A percentile compares a stretch with the other conserved stretches of the same genome.
phyloP scores from a whole-genome alignment of 345 rosid species.

The Ceriops tagal region DNA sequence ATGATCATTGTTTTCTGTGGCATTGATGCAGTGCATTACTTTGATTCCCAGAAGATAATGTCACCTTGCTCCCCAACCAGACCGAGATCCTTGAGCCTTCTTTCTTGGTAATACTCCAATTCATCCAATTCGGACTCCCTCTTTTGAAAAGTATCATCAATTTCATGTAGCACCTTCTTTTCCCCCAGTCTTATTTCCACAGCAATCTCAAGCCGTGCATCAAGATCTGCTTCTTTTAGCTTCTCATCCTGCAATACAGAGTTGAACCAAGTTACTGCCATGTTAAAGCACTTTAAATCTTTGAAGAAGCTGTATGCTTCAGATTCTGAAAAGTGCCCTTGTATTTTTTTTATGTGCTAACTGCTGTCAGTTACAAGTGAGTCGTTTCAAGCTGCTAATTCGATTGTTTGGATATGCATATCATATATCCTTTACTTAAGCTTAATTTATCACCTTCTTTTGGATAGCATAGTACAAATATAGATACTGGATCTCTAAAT shows the following conservation, averaged over 20 bases:
- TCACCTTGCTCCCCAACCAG: conserved; percentile 97
- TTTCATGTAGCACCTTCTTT: conserved; percentile 79
- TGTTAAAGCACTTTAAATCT: conserved; percentile 6
- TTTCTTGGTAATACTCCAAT: conserved; percentile 86
- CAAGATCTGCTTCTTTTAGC: conserved; percentile 43
- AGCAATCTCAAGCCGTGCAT: conserved; percentile 51
- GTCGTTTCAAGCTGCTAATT: not conserved
- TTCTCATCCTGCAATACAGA: conserved; percentile 60
- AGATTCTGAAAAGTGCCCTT: not conserved
- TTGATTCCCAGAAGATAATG: conserved; percentile 85
- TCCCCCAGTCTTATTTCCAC: conserved; percentile 70
- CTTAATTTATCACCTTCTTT: not conserved
- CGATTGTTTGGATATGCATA: not conserved
- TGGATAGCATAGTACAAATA: not conserved
- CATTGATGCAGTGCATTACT: conserved; percentile 23
- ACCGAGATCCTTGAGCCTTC: conserved; percentile 85
- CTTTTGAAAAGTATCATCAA: conserved; percentile 55
- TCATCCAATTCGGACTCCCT: conserved; percentile 64
- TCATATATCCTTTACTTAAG: not conserved
- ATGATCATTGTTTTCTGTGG: not conserved
- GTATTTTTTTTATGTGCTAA: not conserved
- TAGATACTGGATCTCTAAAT: not conserved
- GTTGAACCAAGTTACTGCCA: not conserved
- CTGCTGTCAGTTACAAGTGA: not conserved
- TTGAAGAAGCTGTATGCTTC: not conserved